phyloP scores from a whole-genome alignment of 768 basidiomycete species.

The Tremella mesenterica region DNA sequence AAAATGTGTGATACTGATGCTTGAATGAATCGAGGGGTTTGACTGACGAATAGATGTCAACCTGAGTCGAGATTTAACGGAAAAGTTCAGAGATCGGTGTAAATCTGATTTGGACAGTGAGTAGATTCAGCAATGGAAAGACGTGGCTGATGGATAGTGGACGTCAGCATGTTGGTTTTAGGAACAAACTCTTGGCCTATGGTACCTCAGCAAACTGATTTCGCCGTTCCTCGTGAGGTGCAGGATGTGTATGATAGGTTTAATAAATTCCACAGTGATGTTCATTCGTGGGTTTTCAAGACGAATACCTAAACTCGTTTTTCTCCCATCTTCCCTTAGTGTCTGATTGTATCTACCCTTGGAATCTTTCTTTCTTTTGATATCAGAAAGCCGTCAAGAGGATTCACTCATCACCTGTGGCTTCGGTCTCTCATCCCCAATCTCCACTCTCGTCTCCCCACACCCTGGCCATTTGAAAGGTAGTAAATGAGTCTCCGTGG shows the following conservation, averaged over 20 bases:
- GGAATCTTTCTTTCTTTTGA: too few relatives aligned
- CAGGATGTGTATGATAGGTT: constrained; percentile 81
- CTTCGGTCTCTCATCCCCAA: too few relatives aligned
- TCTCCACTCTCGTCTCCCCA: too few relatives aligned
- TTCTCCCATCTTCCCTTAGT: background rate
- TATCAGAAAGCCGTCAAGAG: too few relatives aligned
- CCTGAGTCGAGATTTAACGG: constrained; percentile 87
- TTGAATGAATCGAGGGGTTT: background rate
- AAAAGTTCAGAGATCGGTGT: constrained; percentile 89
- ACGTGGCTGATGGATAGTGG: constrained; percentile 49
- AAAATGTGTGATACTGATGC: too few relatives aligned
- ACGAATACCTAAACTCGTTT: too few relatives aligned
- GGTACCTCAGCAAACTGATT: constrained; percentile 64
- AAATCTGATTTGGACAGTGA: constrained; percentile 47
- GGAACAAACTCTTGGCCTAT: constrained; percentile 96
- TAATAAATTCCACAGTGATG: constrained; percentile 77
- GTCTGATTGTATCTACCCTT: too few relatives aligned
- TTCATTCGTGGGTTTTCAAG: constrained; percentile 30
- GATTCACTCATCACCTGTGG: too few relatives aligned
- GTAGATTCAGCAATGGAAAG: background rate
- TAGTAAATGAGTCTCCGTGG: background rate
- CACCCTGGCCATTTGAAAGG: background rate
- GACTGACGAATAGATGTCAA: constrained; percentile 64
- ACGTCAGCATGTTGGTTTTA: constrained; percentile 84
- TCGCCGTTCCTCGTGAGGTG: constrained; percentile 80